A percentile compares a stretch with the other conserved stretches of the same genome.
phyloP scores from a whole-genome alignment of 1,139 yeast species.

The Suhomyces panamericanus region DNA sequence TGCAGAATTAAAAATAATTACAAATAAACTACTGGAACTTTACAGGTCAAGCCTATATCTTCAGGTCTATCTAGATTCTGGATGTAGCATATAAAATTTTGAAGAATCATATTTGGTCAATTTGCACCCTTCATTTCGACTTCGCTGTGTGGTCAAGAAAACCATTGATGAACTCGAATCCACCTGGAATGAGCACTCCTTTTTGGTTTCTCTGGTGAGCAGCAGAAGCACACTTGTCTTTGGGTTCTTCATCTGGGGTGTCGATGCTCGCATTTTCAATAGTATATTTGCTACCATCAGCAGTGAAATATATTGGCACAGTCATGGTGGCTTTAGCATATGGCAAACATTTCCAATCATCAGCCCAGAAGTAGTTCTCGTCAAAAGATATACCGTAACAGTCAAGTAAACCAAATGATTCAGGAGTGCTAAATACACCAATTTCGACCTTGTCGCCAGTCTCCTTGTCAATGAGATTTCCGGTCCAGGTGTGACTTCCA shows the following conservation, averaged over 20 bases:
- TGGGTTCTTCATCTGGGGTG: not conserved
- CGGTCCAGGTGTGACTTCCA: constrained; percentile 6
- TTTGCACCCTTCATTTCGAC: too few relatives aligned
- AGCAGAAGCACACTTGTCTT: not conserved
- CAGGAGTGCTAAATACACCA: constrained; percentile 3
- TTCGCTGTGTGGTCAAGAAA: too few relatives aligned
- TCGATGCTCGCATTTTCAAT: not conserved
- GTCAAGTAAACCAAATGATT: not conserved
- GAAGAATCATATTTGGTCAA: too few relatives aligned
- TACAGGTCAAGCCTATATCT: too few relatives aligned
- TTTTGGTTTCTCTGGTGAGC: too few relatives aligned
- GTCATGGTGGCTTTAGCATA: not conserved
- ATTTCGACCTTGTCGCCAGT: not conserved
- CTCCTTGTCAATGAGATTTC: constrained; percentile 3
- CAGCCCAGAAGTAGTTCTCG: not conserved
- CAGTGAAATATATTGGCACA: not conserved
- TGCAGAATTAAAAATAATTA: too few relatives aligned
- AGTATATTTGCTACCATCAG: not conserved
- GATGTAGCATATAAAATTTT: too few relatives aligned
- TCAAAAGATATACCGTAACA: not conserved
- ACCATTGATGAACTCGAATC: too few relatives aligned
- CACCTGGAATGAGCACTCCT: too few relatives aligned
- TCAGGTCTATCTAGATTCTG: too few relatives aligned
- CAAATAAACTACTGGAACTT: too few relatives aligned
- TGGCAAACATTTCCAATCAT: not conserved